phyloP scores from a whole-genome alignment of 805 yeast species.

The Sugiyamaella smithiae region DNA sequence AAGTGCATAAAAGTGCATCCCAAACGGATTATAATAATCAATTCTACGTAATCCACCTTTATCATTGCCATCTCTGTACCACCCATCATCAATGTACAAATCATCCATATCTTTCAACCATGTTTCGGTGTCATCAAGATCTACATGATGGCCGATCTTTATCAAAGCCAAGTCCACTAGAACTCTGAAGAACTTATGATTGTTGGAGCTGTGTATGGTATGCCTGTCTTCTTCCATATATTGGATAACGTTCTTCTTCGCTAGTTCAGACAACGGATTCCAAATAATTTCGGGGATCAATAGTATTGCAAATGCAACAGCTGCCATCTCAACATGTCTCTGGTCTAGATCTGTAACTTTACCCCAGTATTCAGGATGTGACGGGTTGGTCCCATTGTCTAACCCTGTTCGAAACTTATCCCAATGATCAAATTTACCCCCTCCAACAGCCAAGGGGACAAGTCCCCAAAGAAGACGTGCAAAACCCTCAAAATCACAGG shows the following conservation, averaged over 20 bases:
- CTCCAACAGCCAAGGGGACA: conserved; percentile 30
- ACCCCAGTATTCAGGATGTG: conserved; percentile 34
- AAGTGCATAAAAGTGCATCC: conserved; percentile 34
- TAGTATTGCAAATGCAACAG: conserved; percentile 26
- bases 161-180: conserved; percentile 32
- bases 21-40: conserved; percentile 35
- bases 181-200: conserved; percentile 35
- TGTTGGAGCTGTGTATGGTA: conserved; percentile 23
- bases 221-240: conserved; percentile 27
- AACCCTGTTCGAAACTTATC: conserved; percentile 29
- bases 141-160: conserved; percentile 24
- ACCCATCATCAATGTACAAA: conserved; percentile 32
- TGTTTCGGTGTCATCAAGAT: conserved; percentile 14
- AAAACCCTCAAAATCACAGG: conserved; percentile 33
- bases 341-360: conserved; percentile 27
- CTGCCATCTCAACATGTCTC: conserved; percentile 34
- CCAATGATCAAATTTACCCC: conserved; percentile 27
- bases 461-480: conserved; percentile 35
- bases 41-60: conserved; percentile 17
- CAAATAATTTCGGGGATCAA: conserved; percentile 30
- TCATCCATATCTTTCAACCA: conserved; percentile 27
- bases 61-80: conserved; percentile 31
- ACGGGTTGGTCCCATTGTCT: conserved; percentile 31
- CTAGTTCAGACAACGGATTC: conserved; percentile 29
- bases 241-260: conserved; percentile 23